Base-by-base conservation (phyloP, 1,139 yeast species). In the Suhomyces terraborum region DNA sequence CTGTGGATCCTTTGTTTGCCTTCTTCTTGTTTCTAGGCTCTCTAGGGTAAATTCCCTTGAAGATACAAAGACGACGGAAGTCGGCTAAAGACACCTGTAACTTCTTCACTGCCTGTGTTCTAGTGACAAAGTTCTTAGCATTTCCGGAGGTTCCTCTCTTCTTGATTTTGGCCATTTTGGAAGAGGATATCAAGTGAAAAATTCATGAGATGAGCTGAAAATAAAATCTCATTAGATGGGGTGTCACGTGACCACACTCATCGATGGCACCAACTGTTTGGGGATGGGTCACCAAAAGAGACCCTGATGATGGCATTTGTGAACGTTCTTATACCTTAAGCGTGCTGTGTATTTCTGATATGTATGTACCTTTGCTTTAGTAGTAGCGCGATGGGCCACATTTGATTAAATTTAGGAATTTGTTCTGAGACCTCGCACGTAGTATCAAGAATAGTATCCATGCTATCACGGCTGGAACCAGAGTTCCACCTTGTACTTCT, bases 1-100 rank as follows among this genome's bases (percentile, higher is more conserved):
- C 95, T 10, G 97, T 88, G 17, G 96, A 87, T 18, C 98, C 98
- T 66, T 88, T 91, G 67, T 91, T 93, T 47, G 98, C 97, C 77
- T 88, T 91, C 81, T 87, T 89, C 72, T 89, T 91, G 67, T 88
- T 89, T 58, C 94, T 77, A 39, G 98, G 98, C 62, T 93, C 98
- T 63, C 99, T 80, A 42, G 99, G 99, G 64, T 84, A 85, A 48
- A 85, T 84, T 36, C 99, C 99, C 64, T 93, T 93, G 78, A 93
- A 88, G 62, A 93, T 93, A 77, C 98, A 93, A 58, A 93, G 77
- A 60, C 98, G 80, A 70, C 98, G 86, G 79, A 93, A 93, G 68
- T 93, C 98, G n/a, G 98, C 97, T 46, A 94, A 75, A 2, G 98
- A 86, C 35, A 94, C 86, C 67, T 93, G 98, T 49, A 93, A 74